Evolutionary conservation across 1,284 basidiomycete genomes (phyloP), one percentile per base, ranked within the genome.

Genomic region (Irpex rosettiformis): DNA sequence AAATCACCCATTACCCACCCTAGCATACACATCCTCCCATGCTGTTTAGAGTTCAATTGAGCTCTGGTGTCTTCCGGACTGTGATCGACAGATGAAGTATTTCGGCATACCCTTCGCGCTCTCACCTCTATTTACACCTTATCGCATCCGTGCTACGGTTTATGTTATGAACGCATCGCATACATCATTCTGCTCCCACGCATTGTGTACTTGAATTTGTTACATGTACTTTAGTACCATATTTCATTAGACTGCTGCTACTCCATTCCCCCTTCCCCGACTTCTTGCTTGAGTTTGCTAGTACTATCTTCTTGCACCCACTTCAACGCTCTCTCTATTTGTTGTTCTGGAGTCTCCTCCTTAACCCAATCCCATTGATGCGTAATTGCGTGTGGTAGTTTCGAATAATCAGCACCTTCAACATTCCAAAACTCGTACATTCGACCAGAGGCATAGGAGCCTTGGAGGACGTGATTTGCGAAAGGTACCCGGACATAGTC

Each of bases 401-500:
- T 49, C 6, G 27, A 22, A 42, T 54, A 61, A 21, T 57, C 51
- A 8, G 54, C 55, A 1, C 47, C 54, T 25, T 58, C 37, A 8
- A 33, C n/a, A 11, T 13, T 30, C 27, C 51, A 43, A 37, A 59
- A 61, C 29, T 63, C 63, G 45, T 61, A 64, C 61, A 63, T 59
- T 24, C 70, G 70, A 2, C 79, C 81, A 45, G 78, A 76, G 27
- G 73, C 66, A 3, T 77, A 72, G 3, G 79, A 78, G 3, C 67
- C 67, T 56, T 75, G 71, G 29, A 74, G 69, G n/a, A 79, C 75
- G 42, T 69, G 64, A 4, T 70, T 68, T 0, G 79, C 75, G 24
- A 72, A 64, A 2, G 79, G 79, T 6, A 75, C 67, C 10, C 79
- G 74, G 49, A 80, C 71, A 33, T 67, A 62, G 57, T 81, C 77